Evolutionary conservation across 2,329 filamentous ascomycete genomes (phyloP).

Genomic region (Ilyonectria sp.): DNA sequence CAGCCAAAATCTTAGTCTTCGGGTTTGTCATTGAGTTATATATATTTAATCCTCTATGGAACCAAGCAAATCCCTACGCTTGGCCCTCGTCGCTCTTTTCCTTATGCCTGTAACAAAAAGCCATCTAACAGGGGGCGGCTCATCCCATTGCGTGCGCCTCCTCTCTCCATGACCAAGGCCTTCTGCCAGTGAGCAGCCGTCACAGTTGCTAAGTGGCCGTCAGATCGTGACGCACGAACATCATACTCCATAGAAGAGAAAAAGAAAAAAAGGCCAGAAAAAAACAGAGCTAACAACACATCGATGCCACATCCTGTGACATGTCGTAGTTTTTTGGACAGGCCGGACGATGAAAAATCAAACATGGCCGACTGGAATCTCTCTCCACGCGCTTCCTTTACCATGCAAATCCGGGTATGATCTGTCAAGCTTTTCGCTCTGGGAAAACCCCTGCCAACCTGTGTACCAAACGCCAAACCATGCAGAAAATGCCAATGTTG

Average conservation of each 20-base stretch:
- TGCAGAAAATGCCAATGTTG: slow-evolving; percentile 44
- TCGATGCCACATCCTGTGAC: slow-evolving; percentile 29
- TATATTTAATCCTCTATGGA: slow-evolving; percentile 44
- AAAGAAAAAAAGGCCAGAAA: neutral
- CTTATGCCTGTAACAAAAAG: slow-evolving; percentile 32
- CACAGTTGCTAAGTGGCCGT: neutral
- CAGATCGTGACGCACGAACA: slow-evolving; percentile 17
- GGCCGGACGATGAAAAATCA: slow-evolving; percentile 20
- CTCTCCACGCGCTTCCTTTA: slow-evolving; percentile 45
- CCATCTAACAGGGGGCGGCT: slow-evolving; percentile 42
- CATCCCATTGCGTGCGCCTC: slow-evolving; percentile 29
- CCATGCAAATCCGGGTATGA: slow-evolving; percentile 50
- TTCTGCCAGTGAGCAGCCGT: slow-evolving; percentile 7
- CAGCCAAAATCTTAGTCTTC: slow-evolving; percentile 3
- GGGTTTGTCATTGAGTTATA: slow-evolving; percentile 40
- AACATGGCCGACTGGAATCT: slow-evolving; percentile 34
- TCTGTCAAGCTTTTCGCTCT: slow-evolving; percentile 40
- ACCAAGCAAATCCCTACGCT: slow-evolving; percentile 35
- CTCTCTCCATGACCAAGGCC: slow-evolving; percentile 21
- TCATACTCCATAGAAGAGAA: slow-evolving; percentile 21
- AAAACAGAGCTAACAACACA: slow-evolving; percentile 20
- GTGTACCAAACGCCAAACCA: slow-evolving; percentile 49
- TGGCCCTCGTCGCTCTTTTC: slow-evolving; percentile 35
- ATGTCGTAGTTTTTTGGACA: slow-evolving; percentile 16
- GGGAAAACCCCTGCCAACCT: slow-evolving; percentile 37